Base-by-base conservation (phyloP, 495 filamentous ascomycete species). In the Aspergillus avenaceus region DNA sequence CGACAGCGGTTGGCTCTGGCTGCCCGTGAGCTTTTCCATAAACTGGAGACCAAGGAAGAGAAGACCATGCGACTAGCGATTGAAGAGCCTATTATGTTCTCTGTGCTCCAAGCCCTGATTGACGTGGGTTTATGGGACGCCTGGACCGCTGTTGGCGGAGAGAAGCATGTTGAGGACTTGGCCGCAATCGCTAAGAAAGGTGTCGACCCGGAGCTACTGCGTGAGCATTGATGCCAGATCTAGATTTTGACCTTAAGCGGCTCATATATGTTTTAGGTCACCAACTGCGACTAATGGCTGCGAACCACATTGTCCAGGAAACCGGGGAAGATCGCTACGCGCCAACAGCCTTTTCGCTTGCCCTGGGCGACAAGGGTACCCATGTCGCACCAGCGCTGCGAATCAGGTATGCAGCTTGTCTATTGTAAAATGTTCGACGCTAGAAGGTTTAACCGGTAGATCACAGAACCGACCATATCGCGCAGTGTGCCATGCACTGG, bases 231-330 rank as follows among this genome's bases (percentile, higher is more conserved):
- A 13, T 45, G n/a, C n/a, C n/a, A n/a, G n/a, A n/a, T n/a, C n/a
- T n/a, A n/a, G n/a, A n/a, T n/a, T n/a, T n/a, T n/a, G n/a, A n/a
- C n/a, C n/a, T n/a, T n/a, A n/a, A n/a, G n/a, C n/a, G n/a, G n/a
- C n/a, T n/a, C n/a, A n/a, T n/a, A n/a, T n/a, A n/a, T n/a, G n/a
- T 42, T 23, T 27, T 34, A 72, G 69, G 69, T 23, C 72, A 74
- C 7, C 31, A 77, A 27, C 55, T 76, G 21, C 65, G 73, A 28
- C 64, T 70, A 38, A 50, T 75, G 7, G 66, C 67, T 9, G 65
- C 73, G 9, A 62, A 67, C 37, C 59, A 63, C 25, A 55, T 66
- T 11, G 60, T 77, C 24, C 56, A 60, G 19, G 72, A 78, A 50
- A 63, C 57, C 0, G 63, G 49, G 0, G 42, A 61, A 40, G 67